Base-by-base conservation (phyloP, 768 basidiomycete species). In the Leccinum broughii region DNA sequence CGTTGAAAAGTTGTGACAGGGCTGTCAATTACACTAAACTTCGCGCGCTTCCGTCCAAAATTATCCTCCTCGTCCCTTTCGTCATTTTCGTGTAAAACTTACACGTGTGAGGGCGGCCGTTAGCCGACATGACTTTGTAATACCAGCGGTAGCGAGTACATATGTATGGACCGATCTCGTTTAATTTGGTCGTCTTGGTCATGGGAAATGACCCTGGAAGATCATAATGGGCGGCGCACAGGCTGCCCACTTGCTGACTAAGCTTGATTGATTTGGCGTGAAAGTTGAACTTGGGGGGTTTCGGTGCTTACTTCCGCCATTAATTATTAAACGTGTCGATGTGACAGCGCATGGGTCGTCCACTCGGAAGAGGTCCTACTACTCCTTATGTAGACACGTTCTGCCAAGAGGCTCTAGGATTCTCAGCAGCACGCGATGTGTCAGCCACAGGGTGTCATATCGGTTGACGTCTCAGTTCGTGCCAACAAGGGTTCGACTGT, bases 11-110 rank as follows among this genome's bases (percentile, higher is more conserved):
- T 15, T 17, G 28, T 34, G 64, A 64, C 64, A 61, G 57, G 64
- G 34, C 64, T 56, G 65, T 66, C 64, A 41, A 65, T 66, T 62
- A 65, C 63, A 54, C 24, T 54, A 62, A 59, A 52, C 28, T 57
- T 49, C 44, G 44, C 55, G 59, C 62, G 58, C 58, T 49, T 59
- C 34, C n/a, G 44, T 22, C 14, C 48, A 24, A 49, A 49, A 46
- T 20, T 49, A 49, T 49, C 20, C 24, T 37, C n/a, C 11, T 46
- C 44, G 44, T 28, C 55, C 55, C 28, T 58, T 24, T 10, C 44
- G 58, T 44, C 59, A 51, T 30, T 39, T 20, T 39, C 35, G 44
- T 48, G 49, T 53, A n/a, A 39, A 50, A 30, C 22, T 46, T 35
- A 13, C 52, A 17, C 60, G 60, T 60, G 60, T 54, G 60, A 61